phyloP scores from a whole-genome alignment of 1,284 basidiomycete species.

The Sporisorium scitamineum region DNA sequence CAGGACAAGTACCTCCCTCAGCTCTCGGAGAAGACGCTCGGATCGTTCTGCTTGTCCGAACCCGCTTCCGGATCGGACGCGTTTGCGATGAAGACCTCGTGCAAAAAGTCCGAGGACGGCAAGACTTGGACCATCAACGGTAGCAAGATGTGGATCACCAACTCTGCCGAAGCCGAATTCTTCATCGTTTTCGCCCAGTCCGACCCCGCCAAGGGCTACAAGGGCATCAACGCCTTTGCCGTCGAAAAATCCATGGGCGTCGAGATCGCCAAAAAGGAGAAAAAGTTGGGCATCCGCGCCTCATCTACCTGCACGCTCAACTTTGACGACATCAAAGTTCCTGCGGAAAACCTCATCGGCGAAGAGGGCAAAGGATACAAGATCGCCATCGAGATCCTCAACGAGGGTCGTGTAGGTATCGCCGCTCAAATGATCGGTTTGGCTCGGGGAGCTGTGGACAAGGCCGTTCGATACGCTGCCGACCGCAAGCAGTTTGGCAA shows the following conservation, averaged over 20 bases:
- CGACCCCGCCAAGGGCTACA: conserved; percentile 95
- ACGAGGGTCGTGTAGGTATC: conserved; percentile 97
- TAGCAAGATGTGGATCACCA: conserved; percentile 99
- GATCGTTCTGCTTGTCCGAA: conserved; percentile 96
- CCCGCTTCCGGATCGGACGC: conserved; percentile 93
- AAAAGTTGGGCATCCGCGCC: conserved; percentile 95
- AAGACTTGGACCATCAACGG: conserved; percentile 84
- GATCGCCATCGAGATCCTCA: conserved; percentile 93
- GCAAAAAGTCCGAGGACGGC: conserved; percentile 81
- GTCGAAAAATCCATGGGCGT: conserved; percentile 97
- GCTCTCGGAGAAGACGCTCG: conserved; percentile 84
- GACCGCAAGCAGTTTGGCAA: conserved; percentile 94
- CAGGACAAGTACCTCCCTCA: conserved; percentile 89
- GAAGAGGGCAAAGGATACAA: conserved; percentile 96
- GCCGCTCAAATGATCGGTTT: conserved; percentile 86
- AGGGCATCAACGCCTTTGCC: conserved; percentile 97
- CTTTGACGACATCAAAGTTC: conserved; percentile 94
- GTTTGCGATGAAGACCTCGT: conserved; percentile 94
- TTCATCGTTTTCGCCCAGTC: conserved; percentile 90
- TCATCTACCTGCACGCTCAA: conserved; percentile 96
- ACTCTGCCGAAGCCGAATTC: conserved; percentile 93
- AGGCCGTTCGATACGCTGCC: conserved; percentile 91
- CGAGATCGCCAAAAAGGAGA: conserved; percentile 97
- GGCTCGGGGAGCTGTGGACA: conserved; percentile 95
- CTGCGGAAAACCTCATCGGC: conserved; percentile 92